phyloP scores from a whole-genome alignment of 177 flowering plant genomes.

The Telopea speciosissima region DNA sequence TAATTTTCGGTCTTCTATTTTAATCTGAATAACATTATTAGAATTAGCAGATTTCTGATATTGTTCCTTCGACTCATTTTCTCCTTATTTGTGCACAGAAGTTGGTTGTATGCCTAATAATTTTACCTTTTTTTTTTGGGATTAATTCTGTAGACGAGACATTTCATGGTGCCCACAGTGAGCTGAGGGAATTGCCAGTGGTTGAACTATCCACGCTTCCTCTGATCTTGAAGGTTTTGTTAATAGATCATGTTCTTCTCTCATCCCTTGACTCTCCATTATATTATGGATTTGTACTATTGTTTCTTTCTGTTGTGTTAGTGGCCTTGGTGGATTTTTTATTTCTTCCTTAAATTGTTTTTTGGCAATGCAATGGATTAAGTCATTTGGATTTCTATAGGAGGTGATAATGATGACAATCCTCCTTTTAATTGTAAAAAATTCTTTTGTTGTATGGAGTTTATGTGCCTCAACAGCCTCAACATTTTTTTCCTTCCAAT shows the following conservation, averaged over 20 bases:
- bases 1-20: background rate
- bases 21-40: background rate
- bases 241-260: background rate
- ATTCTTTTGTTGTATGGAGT: background rate
- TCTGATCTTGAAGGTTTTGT: constrained; percentile 67
- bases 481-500: too few species aligned
- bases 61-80: background rate
- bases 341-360: too few species aligned
- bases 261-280: background rate
- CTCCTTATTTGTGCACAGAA: background rate
- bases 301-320: background rate
- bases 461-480: too few species aligned
- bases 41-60: background rate
- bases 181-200: constrained; percentile 81
- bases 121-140: background rate
- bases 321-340: background rate
- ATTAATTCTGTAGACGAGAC: constrained; percentile 57
- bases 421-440: too few species aligned
- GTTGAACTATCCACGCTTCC: constrained; percentile 92
- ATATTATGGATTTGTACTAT: background rate
- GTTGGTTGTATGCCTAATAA: background rate
- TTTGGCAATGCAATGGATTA: background rate
- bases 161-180: constrained; percentile 59
- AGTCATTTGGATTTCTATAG: background rate
- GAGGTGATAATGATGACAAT: background rate